These are phyloP conservation scores for Fusarium paranaense DNA, from an alignment of 2,329 filamentous ascomycete genomes.

Conservation along the genomic window DNA sequence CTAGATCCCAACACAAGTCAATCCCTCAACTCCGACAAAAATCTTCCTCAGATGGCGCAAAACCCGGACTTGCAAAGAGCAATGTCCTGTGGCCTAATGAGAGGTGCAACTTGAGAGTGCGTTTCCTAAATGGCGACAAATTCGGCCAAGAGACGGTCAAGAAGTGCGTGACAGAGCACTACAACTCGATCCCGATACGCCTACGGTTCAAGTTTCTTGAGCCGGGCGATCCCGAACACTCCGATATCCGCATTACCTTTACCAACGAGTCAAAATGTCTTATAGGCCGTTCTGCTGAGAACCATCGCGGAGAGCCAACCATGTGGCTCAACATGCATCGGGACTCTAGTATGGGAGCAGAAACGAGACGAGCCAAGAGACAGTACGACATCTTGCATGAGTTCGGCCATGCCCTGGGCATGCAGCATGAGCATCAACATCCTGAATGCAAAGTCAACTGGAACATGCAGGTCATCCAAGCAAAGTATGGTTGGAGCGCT, in stretches of 20 bases:
- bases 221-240: constrained; percentile 4
- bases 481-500: not conserved
- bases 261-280: not conserved
- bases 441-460: not conserved
- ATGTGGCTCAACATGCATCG: constrained; percentile 10
- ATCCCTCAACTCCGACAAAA: not conserved
- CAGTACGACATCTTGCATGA: constrained; percentile 7
- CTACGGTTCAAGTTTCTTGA: not conserved
- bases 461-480: not conserved
- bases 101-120: not conserved
- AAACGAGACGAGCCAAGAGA: constrained; percentile 1
- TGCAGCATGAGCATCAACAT: constrained; percentile 13
- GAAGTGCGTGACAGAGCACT: not conserved
- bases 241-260: constrained; percentile 14
- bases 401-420: constrained; percentile 21
- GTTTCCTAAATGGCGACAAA: not conserved
- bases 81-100: not conserved
- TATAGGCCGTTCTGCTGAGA: not conserved
- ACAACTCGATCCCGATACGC: not conserved
- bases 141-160: not conserved
- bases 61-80: not conserved
- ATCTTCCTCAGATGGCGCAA: not conserved
- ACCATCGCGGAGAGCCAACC: not conserved
- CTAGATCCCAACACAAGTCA: not conserved
- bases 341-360: not conserved